Evolutionary conservation across 768 basidiomycete species (phyloP).

Genomic region (Piloderma croceum): DNA sequence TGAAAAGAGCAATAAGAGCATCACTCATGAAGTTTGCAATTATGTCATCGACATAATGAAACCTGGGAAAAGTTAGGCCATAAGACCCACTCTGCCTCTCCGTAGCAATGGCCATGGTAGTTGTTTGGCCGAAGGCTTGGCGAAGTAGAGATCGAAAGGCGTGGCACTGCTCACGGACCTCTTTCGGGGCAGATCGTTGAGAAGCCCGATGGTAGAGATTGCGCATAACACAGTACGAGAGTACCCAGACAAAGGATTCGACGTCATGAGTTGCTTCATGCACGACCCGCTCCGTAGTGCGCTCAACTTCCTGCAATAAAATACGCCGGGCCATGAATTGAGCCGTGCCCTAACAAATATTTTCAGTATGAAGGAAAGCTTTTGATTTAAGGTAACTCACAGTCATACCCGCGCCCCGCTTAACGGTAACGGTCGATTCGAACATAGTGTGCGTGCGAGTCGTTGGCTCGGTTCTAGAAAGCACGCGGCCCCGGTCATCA

Average conservation of each 20-base stretch:
- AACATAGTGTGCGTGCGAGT: constrained; percentile 7
- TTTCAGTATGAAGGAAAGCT: not conserved
- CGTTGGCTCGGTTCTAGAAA: constrained; percentile 1
- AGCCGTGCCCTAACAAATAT: constrained; percentile 14
- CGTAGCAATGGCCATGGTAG: too few relatives aligned
- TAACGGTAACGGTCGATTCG: constrained; percentile 3
- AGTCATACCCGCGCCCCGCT: constrained; percentile 14
- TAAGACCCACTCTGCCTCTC: too few relatives aligned
- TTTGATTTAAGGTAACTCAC: constrained; percentile 6
- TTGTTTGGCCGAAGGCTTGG: too few relatives aligned
- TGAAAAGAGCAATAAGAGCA: too few relatives aligned
- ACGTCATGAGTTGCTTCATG: not conserved
- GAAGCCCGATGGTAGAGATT: too few relatives aligned
- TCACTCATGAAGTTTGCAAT: too few relatives aligned
- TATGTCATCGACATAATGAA: too few relatives aligned
- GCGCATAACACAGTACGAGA: too few relatives aligned
- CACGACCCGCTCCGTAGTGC: not conserved
- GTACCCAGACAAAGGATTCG: constrained; percentile 1
- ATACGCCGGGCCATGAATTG: constrained; percentile 19
- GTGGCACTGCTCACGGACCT: too few relatives aligned
- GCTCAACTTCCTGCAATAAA: constrained; percentile 3
- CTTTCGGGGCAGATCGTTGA: too few relatives aligned
- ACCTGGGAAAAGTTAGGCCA: too few relatives aligned
- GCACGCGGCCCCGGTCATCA: constrained; percentile 1
- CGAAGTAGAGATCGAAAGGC: too few relatives aligned